Evolutionary conservation across 257 asterid genomes (phyloP), one percentile per base, ranked within the genome.

Genomic region (Gentiana straminea): DNA sequence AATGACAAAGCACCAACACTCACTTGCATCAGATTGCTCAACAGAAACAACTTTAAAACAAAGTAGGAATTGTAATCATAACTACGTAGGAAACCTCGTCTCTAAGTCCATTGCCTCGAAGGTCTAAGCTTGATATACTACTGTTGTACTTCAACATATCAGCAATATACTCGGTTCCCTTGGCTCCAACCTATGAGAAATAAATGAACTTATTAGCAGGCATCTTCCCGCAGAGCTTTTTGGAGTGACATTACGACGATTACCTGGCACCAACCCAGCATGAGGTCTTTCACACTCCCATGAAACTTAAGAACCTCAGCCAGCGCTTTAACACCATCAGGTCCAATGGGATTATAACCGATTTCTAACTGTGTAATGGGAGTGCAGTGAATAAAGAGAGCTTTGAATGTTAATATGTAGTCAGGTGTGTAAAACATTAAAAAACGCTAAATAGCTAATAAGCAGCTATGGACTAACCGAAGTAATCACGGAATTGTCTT

Each of bases 211-310:
- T 54, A 70, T 61, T 58, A 67, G 59, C 54, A 49, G 68, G 57
- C 62, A 24, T 68, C 15, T 44, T 13, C 32, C 3, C 34, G 32
- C 52, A 67, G 33, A 45, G 52, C 51, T 24, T 49, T 48, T 32
- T 38, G 37, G 46, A 58, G 5, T 51, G 24, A 52, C 9, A 46
- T 46, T 61, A 49, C 35, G 53, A 33, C 51, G 50, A 70, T 73
- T 75, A 87, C 98, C 96, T 87, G 94, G 80, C 96, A 91, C 98
- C 98, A 91, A 58, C 95, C 96, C 57, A 91, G 94, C 95, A 79
- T 84, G 63, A 91, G 92, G 66, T 73, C 77, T 68, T 81, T 79
- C 41, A 91, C 54, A 52, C 70, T 87, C 38, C 98, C 98, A 51
- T 87, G 89, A 70, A 91, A 91, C 65, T 91, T 91, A 46, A 91